These are phyloP conservation scores for Haberlea rhodopensis DNA, from an alignment of 257 asterid species.

Conservation along the genomic window DNA sequence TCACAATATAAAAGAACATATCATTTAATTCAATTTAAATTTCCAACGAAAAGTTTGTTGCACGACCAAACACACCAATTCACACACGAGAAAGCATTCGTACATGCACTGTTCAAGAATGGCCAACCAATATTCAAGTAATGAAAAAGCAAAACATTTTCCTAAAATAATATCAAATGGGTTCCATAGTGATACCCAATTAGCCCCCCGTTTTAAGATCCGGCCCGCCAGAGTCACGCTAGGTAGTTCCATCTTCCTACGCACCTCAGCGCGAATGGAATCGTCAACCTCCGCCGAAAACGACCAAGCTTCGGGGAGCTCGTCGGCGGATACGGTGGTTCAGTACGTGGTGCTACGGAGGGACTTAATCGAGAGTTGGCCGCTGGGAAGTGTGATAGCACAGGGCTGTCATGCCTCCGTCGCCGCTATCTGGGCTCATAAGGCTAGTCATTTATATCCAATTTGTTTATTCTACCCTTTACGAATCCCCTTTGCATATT, in stretches of 20 bases:
- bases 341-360: slow-evolving; percentile 90
- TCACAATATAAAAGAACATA: too few species aligned
- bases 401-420: slow-evolving; percentile 99
- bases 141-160: too few species aligned
- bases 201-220: slow-evolving; percentile 21
- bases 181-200: slow-evolving; percentile 31
- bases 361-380: slow-evolving; percentile 87
- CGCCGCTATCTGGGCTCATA: slow-evolving; percentile 73
- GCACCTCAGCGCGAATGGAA: slow-evolving; percentile 45
- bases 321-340: slow-evolving; percentile 52
- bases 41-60: too few species aligned
- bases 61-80: too few species aligned
- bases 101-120: too few species aligned
- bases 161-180: slow-evolving; percentile 30
- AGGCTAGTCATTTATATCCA: slow-evolving; percentile 37
- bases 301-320: slow-evolving; percentile 29
- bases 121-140: too few species aligned
- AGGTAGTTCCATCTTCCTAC: slow-evolving; percentile 17
- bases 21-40: too few species aligned
- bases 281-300: slow-evolving; percentile 28
- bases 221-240: slow-evolving; percentile 22
- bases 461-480: neutral
- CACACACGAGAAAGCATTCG: too few species aligned
- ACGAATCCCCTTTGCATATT: neutral
- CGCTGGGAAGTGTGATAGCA: slow-evolving; percentile 82